Conservation (phyloP, 2,329 filamentous ascomycete genomes). For the Xylaria sp. region DNA sequence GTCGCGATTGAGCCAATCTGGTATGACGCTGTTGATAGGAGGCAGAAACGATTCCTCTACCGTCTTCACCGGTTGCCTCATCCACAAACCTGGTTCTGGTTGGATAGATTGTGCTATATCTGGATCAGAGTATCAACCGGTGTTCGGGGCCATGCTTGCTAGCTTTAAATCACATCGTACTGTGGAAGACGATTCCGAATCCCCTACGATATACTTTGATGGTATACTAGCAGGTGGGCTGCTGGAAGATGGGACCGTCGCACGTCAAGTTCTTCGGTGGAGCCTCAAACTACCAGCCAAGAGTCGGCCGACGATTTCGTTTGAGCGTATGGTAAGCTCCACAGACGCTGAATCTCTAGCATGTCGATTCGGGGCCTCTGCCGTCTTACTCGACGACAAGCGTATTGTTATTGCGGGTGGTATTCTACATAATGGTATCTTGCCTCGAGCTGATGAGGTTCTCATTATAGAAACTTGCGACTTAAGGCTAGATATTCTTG, state of each 20-base stretch:
- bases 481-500: constrained; percentile 45
- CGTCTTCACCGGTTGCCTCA: constrained; percentile 62
- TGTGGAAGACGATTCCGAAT: constrained; percentile 28
- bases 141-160: constrained; percentile 58
- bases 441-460: constrained; percentile 64
- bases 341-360: constrained; percentile 33
- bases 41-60: constrained; percentile 64
- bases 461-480: constrained; percentile 51
- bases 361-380: constrained; percentile 57
- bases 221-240: constrained; percentile 82
- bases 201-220: constrained; percentile 49
- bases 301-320: constrained; percentile 48
- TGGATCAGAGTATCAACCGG: constrained; percentile 49
- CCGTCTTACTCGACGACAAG: constrained; percentile 44
- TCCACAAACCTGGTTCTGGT: constrained; percentile 61
- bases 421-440: constrained; percentile 53
- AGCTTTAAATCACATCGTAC: constrained; percentile 45
- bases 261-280: constrained; percentile 74
- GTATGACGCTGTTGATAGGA: constrained; percentile 67
- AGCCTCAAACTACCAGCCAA: constrained; percentile 50
- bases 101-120: constrained; percentile 58
- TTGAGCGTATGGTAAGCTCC: constrained; percentile 37
- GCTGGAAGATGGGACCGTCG: constrained; percentile 68
- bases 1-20: constrained; percentile 60
- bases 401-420: constrained; percentile 56